Percentiles rank a stretch among this genome's conserved stretches.
Conservation (phyloP, 1,139 yeast species). For the Sporopachydermia cereana region DNA sequence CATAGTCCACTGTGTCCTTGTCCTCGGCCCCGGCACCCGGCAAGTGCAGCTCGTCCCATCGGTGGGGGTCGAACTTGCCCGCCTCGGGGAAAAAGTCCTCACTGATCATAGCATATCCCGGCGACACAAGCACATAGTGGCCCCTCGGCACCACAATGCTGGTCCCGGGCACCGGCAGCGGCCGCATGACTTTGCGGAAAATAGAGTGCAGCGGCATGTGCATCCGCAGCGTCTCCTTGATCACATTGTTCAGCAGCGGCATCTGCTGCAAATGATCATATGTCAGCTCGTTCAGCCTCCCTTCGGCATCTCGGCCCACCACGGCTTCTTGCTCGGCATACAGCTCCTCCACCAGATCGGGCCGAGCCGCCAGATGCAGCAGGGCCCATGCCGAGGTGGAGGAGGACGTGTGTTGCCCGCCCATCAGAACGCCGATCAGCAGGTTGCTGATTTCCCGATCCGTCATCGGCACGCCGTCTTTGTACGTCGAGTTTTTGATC, state of each 20-base stretch:
- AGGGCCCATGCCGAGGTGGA: conserved; percentile 93
- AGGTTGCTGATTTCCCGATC: conserved; percentile 91
- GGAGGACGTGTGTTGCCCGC: conserved; percentile 98
- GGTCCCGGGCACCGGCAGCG: conserved; percentile 71
- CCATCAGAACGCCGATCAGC: conserved; percentile 93
- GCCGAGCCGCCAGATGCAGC: conserved; percentile 79
- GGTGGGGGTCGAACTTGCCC: conserved; percentile 59
- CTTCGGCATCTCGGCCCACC: conserved; percentile 36
- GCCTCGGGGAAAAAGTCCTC: conserved; percentile 74
- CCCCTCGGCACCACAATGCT: conserved; percentile 78
- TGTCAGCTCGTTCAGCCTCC: conserved; percentile 35
- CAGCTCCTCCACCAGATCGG: conserved; percentile 71
- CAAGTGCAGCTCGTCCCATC: conserved; percentile 61
- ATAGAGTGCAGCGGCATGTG: conserved; percentile 95
- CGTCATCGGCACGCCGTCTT: conserved; percentile 89
- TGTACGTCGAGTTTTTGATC: conserved; percentile 73
- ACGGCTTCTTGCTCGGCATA: conserved; percentile 61
- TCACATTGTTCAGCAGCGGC: conserved; percentile 69
- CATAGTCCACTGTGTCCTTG: conserved; percentile 55
- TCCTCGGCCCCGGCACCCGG: conserved; percentile 25
- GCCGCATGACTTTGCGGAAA: conserved; percentile 78
- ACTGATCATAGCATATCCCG: conserved; percentile 78
- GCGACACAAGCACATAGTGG: conserved; percentile 82
- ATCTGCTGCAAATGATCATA: conserved; percentile 77
- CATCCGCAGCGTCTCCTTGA: conserved; percentile 88